Base-by-base conservation (phyloP, 2,329 filamentous ascomycete species). In the Fusarium goolgardi region DNA sequence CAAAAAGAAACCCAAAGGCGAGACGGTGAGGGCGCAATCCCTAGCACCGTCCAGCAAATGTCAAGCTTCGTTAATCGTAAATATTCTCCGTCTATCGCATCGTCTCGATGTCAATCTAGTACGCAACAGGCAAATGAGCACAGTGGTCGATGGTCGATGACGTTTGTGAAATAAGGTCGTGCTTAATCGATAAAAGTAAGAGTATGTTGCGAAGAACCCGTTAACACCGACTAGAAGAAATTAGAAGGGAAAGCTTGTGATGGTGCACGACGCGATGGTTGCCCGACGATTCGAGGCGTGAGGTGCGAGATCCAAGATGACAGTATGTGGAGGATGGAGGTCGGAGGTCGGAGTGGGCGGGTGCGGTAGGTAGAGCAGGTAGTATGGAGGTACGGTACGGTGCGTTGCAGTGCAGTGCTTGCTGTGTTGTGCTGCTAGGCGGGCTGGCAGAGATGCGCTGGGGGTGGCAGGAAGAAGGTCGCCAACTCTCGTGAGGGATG, bases 381-480 rank as follows among this genome's bases (percentile, higher is more conserved):
- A 46, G 23, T 23, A 23, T 23, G 21, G 21, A 23, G 23, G 23
- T 23, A 23, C 6, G 27, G 46, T 50, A 27, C 32, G 18, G 31
- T 50, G 34, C 46, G 32, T 23, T 49, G 32, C 20, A 10, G 46
- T 49, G 56, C 35, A 60, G 59, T 57, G 46, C 35, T 20, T 41
- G 21, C 39, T 21, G 13, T 43, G 40, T 11, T 43, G 23, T 43
- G 40, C 40, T 41, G 39, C 39, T 43, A 18, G 16, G 21, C 40
- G 53, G 63, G 56, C 55, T 64, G 59, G 61, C 41, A 65, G 67
- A 67, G 59, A 55, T 69, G 52, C 63, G 45, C 70, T 70, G 65
- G 61, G 68, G 68, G 67, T 67, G 71, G 69, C 67, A 71, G 65
- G 71, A 72, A 70, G 71, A 70, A 60, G 67, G 67, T 65, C 67